These are phyloP conservation scores for Dinochytrium kinnereticum DNA, from an alignment of 371 early-diverging fungal species.

Conservation along the genomic window DNA sequence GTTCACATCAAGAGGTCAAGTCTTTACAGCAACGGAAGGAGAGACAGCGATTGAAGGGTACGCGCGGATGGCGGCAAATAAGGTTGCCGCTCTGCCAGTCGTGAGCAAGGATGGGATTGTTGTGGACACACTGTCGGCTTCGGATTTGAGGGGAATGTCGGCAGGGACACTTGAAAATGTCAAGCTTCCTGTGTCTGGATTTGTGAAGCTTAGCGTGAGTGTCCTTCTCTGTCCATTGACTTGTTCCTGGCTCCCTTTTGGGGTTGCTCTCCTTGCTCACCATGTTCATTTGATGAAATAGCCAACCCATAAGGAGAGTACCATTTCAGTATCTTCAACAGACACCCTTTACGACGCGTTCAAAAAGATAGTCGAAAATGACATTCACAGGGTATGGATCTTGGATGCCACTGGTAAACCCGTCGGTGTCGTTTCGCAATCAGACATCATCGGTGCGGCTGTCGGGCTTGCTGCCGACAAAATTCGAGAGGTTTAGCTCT, in stretches of 20 bases:
- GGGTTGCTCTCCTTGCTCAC: too few relatives aligned
- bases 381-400: conserved; percentile 43
- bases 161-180: conserved; percentile 28
- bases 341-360: conserved; percentile 34
- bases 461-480: conserved; percentile 15
- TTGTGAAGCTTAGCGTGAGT: conserved; percentile 36
- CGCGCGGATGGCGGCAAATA: conserved; percentile 27
- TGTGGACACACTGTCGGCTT: conserved; percentile 35
- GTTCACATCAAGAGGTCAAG: background rate
- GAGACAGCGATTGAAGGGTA: conserved; percentile 45
- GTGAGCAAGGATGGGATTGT: conserved; percentile 34
- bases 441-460: conserved; percentile 39
- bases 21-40: conserved; percentile 31
- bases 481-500: too few relatives aligned
- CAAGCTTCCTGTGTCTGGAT: conserved; percentile 34
- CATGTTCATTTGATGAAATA: too few relatives aligned
- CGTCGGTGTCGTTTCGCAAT: conserved; percentile 43
- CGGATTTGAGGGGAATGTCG: conserved; percentile 41
- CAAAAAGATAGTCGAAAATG: conserved; percentile 24
- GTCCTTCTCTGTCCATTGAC: background rate
- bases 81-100: conserved; percentile 42
- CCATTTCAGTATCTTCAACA: conserved; percentile 7
- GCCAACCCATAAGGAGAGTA: background rate
- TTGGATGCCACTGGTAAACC: conserved; percentile 29
- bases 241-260: background rate